These are phyloP conservation scores for Suillus lakei DNA, from an alignment of 768 basidiomycete genomes.

Conservation along the genomic window DNA sequence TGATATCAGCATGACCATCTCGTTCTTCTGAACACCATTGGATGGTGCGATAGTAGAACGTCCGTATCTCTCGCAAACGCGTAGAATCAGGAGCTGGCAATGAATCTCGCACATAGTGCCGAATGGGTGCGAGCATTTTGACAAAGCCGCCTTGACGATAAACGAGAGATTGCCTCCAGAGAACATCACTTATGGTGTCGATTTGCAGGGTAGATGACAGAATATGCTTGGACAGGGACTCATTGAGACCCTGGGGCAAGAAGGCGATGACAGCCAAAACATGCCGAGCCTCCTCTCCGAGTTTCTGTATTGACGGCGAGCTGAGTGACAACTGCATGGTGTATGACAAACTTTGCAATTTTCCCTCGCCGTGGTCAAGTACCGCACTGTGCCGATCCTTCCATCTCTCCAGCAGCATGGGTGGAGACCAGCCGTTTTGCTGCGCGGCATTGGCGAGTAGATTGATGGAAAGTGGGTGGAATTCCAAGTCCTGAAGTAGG, in stretches of 20 bases:
- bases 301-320: not conserved
- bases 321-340: not conserved
- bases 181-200: not conserved
- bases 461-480: not conserved
- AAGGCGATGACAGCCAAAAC: not conserved
- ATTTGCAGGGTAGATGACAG: not conserved
- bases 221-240: not conserved
- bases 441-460: slow-evolving; percentile 3
- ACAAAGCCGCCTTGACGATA: not conserved
- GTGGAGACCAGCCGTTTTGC: slow-evolving; percentile 3
- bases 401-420: not conserved
- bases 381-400: not conserved
- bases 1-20: not conserved
- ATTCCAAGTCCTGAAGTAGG: too few relatives aligned
- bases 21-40: not conserved
- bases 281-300: not conserved
- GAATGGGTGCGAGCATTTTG: not conserved
- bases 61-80: not conserved
- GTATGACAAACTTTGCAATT: not conserved
- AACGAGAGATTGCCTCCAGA: slow-evolving; percentile 1
- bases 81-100: not conserved
- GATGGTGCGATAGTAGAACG: not conserved
- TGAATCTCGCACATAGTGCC: not conserved
- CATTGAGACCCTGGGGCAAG: slow-evolving; percentile 8
- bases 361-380: not conserved